Percentiles rank a stretch among this genome's conserved stretches.
Evolutionary conservation across 2,329 filamentous ascomycete genomes (phyloP).

Genomic region (Aureobasidium sp.): DNA sequence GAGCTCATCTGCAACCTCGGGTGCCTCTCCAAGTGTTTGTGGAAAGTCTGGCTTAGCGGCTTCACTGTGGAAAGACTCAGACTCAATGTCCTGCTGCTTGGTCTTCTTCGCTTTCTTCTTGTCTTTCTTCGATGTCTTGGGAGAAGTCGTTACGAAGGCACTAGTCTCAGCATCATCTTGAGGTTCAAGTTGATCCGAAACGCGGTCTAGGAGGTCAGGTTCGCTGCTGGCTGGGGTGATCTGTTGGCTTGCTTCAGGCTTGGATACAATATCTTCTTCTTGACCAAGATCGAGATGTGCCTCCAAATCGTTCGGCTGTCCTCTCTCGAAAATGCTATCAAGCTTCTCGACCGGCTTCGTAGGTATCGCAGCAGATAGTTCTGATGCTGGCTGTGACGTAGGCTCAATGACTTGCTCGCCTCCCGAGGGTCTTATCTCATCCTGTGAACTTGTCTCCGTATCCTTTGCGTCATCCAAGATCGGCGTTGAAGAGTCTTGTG

Average conservation of each 20-base stretch:
- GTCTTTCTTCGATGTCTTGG: constrained; percentile 19
- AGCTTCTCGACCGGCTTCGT: neutral
- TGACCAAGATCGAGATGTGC: neutral
- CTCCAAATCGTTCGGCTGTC: neutral
- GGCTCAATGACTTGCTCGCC: neutral
- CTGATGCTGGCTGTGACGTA: neutral
- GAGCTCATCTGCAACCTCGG: neutral
- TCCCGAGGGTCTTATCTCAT: no score
- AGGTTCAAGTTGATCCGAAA: neutral
- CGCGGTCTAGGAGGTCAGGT: neutral
- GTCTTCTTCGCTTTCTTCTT: constrained; percentile 23
- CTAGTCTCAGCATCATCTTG: neutral
- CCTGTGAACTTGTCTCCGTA: neutral
- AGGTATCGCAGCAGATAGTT: neutral
- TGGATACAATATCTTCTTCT: neutral
- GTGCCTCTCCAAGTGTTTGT: neutral
- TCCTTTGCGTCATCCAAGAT: neutral
- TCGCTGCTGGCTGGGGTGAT: neutral
- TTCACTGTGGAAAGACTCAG: neutral
- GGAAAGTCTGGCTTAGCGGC: neutral
- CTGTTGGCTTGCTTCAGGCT: neutral
- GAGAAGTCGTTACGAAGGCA: neutral
- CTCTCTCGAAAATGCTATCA: neutral
- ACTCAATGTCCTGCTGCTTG: neutral
- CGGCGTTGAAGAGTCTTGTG: neutral